Percentiles rank a stretch among this genome's conserved stretches.
These are phyloP conservation scores for Gaillardinia entomophila DNA, from an alignment of 805 yeast genomes.

Conservation along the genomic window DNA sequence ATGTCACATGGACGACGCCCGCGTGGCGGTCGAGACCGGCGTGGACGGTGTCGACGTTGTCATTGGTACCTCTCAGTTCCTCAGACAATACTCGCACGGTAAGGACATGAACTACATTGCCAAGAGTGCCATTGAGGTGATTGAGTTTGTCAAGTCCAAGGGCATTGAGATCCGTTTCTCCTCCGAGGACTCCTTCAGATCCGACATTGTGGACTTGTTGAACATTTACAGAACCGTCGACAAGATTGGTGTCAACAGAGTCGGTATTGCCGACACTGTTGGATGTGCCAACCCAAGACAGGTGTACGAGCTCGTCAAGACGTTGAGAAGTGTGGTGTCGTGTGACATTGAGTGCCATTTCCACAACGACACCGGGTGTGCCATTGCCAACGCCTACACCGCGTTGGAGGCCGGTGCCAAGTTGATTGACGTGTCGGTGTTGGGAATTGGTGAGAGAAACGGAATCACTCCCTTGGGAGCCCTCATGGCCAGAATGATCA, in stretches of 20 bases:
- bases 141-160: constrained; percentile 55
- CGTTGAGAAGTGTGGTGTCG: constrained; percentile 49
- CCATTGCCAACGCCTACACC: constrained; percentile 58
- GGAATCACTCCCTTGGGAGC: constrained; percentile 61
- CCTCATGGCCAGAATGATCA: constrained; percentile 59
- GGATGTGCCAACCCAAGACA: constrained; percentile 64
- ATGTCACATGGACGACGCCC: constrained; percentile 59
- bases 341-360: constrained; percentile 60
- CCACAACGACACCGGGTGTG: constrained; percentile 62
- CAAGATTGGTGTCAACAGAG: constrained; percentile 57
- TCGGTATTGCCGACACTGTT: constrained; percentile 60
- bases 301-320: constrained; percentile 54
- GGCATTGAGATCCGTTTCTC: constrained; percentile 55
- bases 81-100: constrained; percentile 54
- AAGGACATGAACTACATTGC: constrained; percentile 58
- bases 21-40: constrained; percentile 57
- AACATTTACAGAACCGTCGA: constrained; percentile 57
- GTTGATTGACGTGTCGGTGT: constrained; percentile 51
- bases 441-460: constrained; percentile 61
- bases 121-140: constrained; percentile 51
- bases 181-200: constrained; percentile 57
- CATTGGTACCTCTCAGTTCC: constrained; percentile 54
- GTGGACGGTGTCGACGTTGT: constrained; percentile 60
- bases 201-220: constrained; percentile 53
- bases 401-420: constrained; percentile 61